Evolutionary conservation across 1,284 basidiomycete species (phyloP).

Genomic region (Ganoderma resinaceum): DNA sequence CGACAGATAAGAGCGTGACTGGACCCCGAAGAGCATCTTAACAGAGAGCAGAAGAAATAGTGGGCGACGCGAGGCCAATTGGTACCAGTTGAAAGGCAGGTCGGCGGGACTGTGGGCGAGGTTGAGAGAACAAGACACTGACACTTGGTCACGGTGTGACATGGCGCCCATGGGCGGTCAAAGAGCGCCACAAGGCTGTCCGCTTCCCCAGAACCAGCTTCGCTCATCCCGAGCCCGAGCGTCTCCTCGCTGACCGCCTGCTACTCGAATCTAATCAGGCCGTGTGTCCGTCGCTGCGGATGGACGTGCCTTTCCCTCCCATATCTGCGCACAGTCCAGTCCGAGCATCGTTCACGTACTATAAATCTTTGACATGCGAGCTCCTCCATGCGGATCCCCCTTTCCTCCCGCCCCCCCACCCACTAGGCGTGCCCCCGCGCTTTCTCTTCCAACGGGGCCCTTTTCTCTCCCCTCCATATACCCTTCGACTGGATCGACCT

Average conservation of each 20-base stretch:
- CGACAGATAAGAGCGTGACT: not conserved
- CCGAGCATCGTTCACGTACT: not conserved
- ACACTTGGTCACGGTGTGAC: not conserved
- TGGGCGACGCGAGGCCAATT: not conserved
- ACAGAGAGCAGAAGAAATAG: not conserved
- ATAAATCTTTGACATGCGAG: slow-evolving; percentile 1
- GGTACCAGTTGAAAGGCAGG: not conserved
- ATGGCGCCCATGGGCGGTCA: not conserved
- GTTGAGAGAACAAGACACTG: not conserved
- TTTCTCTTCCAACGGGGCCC: slow-evolving; percentile 3
- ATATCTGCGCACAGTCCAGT: not conserved
- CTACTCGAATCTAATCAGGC: slow-evolving; percentile 2
- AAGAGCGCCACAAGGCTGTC: not conserved
- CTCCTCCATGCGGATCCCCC: not conserved
- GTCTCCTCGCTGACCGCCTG: not conserved
- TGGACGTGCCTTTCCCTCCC: slow-evolving; percentile 7
- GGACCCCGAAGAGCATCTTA: not conserved
- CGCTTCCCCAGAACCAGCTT: not conserved
- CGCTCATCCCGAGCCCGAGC: not conserved
- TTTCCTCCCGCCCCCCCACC: slow-evolving; percentile 1
- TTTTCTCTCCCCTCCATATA: slow-evolving; percentile 3
- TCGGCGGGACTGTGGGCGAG: not conserved
- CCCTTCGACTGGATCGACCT: slow-evolving; percentile 12
- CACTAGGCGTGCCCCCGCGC: not conserved
- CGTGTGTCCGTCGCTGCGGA: not conserved